Conservation (phyloP, 2,329 filamentous ascomycete genomes). For the Fusarium nygamai region DNA sequence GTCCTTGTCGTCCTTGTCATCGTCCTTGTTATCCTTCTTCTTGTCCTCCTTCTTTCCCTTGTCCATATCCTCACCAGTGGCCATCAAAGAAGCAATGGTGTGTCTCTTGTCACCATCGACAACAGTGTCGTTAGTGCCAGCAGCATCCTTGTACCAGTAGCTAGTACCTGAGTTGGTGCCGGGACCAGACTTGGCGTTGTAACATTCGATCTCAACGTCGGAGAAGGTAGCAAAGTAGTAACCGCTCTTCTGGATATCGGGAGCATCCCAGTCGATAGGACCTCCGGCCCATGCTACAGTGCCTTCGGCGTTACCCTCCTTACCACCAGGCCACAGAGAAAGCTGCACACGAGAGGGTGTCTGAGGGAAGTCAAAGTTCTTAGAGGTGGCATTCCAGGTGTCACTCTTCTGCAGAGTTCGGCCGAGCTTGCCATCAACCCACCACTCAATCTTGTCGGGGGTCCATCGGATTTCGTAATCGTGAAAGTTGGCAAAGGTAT, state of each 20-base stretch:
- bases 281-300: slow-evolving; percentile 95
- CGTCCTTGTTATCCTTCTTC: slow-evolving; percentile 38
- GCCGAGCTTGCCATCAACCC: slow-evolving; percentile 80
- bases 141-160: slow-evolving; percentile 77
- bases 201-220: slow-evolving; percentile 87
- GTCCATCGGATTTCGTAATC: slow-evolving; percentile 95
- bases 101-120: slow-evolving; percentile 79
- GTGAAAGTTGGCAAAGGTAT: slow-evolving; percentile 84
- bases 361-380: slow-evolving; percentile 89
- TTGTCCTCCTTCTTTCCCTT: slow-evolving; percentile 49
- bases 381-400: slow-evolving; percentile 86
- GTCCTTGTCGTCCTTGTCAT: slow-evolving; percentile 21
- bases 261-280: slow-evolving; percentile 80
- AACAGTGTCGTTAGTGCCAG: slow-evolving; percentile 80
- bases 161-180: slow-evolving; percentile 75
- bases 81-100: slow-evolving; percentile 80
- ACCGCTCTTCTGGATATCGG: slow-evolving; percentile 80
- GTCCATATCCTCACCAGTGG: slow-evolving; percentile 81
- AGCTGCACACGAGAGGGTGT: slow-evolving; percentile 91
- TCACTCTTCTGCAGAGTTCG: slow-evolving; percentile 79
- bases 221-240: slow-evolving; percentile 89
- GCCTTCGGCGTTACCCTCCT: slow-evolving; percentile 79
- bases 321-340: slow-evolving; percentile 95
- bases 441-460: slow-evolving; percentile 86
- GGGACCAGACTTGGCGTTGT: slow-evolving; percentile 67